These are phyloP conservation scores for Leccinum boreale DNA, from an alignment of 768 basidiomycete genomes.

Conservation along the genomic window DNA sequence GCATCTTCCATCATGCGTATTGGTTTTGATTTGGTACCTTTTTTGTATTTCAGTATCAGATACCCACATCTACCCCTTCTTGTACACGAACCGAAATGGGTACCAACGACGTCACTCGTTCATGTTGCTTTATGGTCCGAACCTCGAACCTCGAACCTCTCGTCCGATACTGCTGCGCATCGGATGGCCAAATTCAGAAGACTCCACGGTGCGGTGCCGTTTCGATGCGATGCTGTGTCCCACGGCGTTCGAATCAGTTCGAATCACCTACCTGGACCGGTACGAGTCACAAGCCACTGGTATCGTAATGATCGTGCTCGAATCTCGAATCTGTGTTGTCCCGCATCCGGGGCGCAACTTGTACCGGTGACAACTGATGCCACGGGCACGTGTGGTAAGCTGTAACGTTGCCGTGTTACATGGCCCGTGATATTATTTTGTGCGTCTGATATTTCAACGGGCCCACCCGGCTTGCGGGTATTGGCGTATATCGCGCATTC, in stretches of 20 bases:
- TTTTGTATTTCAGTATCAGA: background rate
- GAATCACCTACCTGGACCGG: background rate
- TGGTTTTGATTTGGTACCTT: background rate
- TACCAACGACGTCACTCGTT: background rate
- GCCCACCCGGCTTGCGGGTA: background rate
- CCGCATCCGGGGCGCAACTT: background rate
- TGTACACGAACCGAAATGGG: slow-evolving; percentile 4
- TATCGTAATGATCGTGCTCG: background rate
- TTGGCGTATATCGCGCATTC: background rate
- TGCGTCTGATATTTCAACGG: background rate
- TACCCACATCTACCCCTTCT: background rate
- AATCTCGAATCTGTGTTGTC: background rate
- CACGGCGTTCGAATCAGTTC: background rate
- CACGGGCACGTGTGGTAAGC: background rate
- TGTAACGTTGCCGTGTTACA: background rate
- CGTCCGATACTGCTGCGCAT: background rate
- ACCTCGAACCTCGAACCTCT: background rate
- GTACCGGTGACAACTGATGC: background rate
- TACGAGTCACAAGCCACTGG: background rate
- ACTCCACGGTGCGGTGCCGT: background rate
- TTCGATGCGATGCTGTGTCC: background rate
- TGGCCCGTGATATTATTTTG: background rate
- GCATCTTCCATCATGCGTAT: slow-evolving; percentile 1
- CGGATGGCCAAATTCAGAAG: background rate
- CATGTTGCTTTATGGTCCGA: background rate